Conservation (phyloP, 2,329 filamentous ascomycete genomes). For the Trichoderma sp. region DNA sequence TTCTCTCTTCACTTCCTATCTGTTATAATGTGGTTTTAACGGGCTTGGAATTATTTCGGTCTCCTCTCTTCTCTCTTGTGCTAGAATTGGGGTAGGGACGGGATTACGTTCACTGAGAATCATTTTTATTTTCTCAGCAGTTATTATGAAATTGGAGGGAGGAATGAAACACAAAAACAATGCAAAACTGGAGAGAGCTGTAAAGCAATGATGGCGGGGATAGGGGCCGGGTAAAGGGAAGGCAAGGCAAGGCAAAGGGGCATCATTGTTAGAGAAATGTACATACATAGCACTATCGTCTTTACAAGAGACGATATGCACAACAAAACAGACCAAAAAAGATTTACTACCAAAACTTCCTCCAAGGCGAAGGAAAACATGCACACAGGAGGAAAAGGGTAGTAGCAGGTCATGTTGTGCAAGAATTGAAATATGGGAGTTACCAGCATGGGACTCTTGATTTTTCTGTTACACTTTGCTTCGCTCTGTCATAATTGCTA, state of each 20-base stretch:
- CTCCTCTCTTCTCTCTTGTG: slow-evolving; percentile 16
- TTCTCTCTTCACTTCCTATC: not conserved
- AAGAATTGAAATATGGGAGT: not conserved
- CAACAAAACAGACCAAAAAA: not conserved
- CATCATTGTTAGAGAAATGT: slow-evolving; percentile 26
- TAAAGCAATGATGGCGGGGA: not conserved
- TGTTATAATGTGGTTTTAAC: slow-evolving; percentile 14
- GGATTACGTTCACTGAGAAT: not conserved
- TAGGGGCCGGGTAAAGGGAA: not conserved
- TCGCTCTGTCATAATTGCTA: not conserved
- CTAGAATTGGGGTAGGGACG: slow-evolving; percentile 14
- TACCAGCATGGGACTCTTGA: not conserved
- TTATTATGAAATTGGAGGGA: not conserved
- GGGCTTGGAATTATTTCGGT: not conserved
- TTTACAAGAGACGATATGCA: slow-evolving; percentile 15
- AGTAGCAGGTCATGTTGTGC: slow-evolving; percentile 1
- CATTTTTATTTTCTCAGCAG: not conserved
- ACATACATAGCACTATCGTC: slow-evolving; percentile 28
- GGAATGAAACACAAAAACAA: not conserved
- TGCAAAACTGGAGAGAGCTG: not conserved
- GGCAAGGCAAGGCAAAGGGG: not conserved
- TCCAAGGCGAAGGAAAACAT: rapidly evolving
- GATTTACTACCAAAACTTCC: not conserved
- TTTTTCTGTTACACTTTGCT: not conserved
- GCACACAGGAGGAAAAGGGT: not conserved